phyloP scores from a whole-genome alignment of 129 eudicot species.

The carrot (Daucus carota) region DH1_v3.0 NC_030382.2:56359001-56359500 shows the following conservation, averaged over 20 bases:
- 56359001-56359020: too few relatives aligned
- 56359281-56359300: background rate
- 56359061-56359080: too few relatives aligned
- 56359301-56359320: background rate
- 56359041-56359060: too few relatives aligned
- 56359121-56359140: background rate
- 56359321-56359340: background rate
- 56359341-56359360: background rate
- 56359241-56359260: background rate
- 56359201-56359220: background rate
- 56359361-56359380: constrained; percentile 63
- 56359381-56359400: constrained; percentile 98
- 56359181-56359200: background rate
- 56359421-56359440: constrained; percentile 77
- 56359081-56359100: too few relatives aligned
- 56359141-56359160: background rate
- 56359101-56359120: background rate
- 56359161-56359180: background rate
- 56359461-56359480: constrained; percentile 87
- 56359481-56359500: constrained; percentile 93
- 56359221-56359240: background rate
- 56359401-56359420: constrained; percentile 88
- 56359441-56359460: constrained; percentile 94
- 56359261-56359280: background rate
- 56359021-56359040: too few relatives aligned